Percentiles rank a stretch among this genome's conserved stretches.
phyloP scores from a whole-genome alignment of 192 early-diverging fungal species.

The Spizellomyces punctatus region DNA sequence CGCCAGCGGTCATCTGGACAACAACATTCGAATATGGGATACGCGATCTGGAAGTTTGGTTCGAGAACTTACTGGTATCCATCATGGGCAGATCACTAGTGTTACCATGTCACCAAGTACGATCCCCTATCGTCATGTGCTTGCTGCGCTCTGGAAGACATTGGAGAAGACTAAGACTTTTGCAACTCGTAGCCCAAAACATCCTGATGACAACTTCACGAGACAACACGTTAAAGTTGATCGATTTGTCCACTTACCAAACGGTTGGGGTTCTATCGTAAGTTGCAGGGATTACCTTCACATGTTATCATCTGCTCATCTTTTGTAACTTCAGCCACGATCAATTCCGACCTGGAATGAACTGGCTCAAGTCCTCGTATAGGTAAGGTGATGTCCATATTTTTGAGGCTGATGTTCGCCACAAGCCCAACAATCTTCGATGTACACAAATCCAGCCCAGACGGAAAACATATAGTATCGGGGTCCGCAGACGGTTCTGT shows the following conservation, averaged over 20 bases:
- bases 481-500: constrained; percentile 83
- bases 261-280: constrained; percentile 66
- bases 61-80: constrained; percentile 82
- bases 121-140: background rate
- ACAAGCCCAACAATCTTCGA: too few relatives aligned
- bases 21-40: constrained; percentile 92
- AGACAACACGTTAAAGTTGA: constrained; percentile 87
- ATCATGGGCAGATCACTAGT: constrained; percentile 87
- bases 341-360: constrained; percentile 78
- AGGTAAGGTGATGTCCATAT: constrained; percentile 84
- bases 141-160: too few relatives aligned
- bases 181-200: constrained; percentile 53
- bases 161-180: background rate
- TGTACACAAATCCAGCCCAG: background rate
- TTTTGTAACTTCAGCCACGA: constrained; percentile 54
- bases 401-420: constrained; percentile 63
- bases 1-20: constrained; percentile 92
- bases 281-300: constrained; percentile 14
- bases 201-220: constrained; percentile 89
- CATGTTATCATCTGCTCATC: background rate
- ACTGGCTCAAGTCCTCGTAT: constrained; percentile 87
- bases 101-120: constrained; percentile 73
- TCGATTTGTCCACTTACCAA: constrained; percentile 81
- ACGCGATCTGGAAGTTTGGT: constrained; percentile 75
- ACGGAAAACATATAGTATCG: constrained; percentile 74